Evolutionary conservation across 164 flowering plant species (phyloP), one percentile per base, ranked within the genome.

Genomic region (Echeveria elegans): DNA sequence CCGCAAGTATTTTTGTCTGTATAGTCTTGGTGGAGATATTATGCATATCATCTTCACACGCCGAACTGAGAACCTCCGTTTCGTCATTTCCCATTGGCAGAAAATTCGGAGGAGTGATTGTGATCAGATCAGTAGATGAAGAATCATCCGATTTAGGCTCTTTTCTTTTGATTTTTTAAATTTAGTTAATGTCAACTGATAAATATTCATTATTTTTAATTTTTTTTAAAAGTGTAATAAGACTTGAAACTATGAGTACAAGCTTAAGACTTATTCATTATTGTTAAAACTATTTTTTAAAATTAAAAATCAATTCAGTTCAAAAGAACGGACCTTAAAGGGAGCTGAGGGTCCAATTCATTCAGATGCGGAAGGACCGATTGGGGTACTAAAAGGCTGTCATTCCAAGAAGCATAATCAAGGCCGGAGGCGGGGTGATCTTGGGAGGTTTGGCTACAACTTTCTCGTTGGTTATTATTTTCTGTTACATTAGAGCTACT

Each of bases 401-500:
- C 76, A 45, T 37, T 79, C 70, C 36, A 82, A 77, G 59, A 70
- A 37, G 38, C 80, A 69, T 41, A 82, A 75, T 62, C 77, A 66
- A 38, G 73, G 83, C 81, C 0, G 89, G 86, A 0, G 92, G 86
- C 4, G 85, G 87, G 5, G 83, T 85, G 30, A 85, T 87, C 59
- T 73, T 87, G 0, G 92, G 89, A 0, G 85, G 89, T 24, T 79
- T 87, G 18, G 92, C 79, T 28, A 76, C 88, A 6, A 75, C 80
- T 4, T 87, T 87, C 45, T 56, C 82, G 64, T 85, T 78, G 61
- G 77, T n/a, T n/a, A n/a, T 86, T 1, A 69, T 87, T 64, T 71
- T 82, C 64, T 82, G 86, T 71, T 87, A 87, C 59, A 80, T 87
- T n/a, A 70, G 86, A 31, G 92, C 84, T 11, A 87, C 92, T 4